Conservation (phyloP, 1,284 basidiomycete genomes). For the Caloboletus firmus region DNA sequence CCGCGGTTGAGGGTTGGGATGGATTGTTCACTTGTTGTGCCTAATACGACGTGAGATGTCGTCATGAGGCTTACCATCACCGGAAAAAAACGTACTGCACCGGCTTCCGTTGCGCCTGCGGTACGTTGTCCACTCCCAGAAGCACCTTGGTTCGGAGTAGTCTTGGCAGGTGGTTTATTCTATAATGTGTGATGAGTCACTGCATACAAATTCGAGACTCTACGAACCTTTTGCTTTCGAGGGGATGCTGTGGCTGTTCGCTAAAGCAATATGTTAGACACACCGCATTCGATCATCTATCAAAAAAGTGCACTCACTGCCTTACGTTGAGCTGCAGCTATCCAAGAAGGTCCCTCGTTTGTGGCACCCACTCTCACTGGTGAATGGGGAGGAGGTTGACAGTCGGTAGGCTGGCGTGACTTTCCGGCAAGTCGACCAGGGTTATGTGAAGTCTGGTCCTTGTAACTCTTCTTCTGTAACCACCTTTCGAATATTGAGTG, state of each 20-base stretch:
- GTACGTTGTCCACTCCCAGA: not conserved
- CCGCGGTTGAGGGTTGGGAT: not conserved
- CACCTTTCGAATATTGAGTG: not conserved
- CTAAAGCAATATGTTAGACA: not conserved
- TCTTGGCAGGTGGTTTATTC: not conserved
- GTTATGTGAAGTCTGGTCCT: not conserved
- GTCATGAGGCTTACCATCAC: not conserved
- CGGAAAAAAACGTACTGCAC: not conserved
- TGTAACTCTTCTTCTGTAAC: not conserved
- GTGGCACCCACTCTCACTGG: not conserved
- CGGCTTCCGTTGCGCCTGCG: not conserved
- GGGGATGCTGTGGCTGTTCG: too few relatives aligned
- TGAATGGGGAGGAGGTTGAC: not conserved
- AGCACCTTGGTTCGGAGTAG: not conserved
- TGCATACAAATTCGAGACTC: not conserved
- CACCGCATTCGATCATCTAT: not conserved
- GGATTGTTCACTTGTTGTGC: not conserved
- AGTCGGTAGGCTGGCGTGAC: too few relatives aligned
- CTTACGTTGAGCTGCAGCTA: not conserved
- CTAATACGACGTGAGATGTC: not conserved
- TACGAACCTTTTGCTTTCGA: too few relatives aligned
- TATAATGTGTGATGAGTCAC: not conserved
- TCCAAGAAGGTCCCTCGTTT: not conserved
- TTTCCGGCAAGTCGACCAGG: not conserved
- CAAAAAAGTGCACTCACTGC: not conserved